Percentiles rank a stretch among this genome's conserved stretches.
phyloP scores from a whole-genome alignment of 1,139 yeast species.

The Arxiozyma telluris region DNA sequence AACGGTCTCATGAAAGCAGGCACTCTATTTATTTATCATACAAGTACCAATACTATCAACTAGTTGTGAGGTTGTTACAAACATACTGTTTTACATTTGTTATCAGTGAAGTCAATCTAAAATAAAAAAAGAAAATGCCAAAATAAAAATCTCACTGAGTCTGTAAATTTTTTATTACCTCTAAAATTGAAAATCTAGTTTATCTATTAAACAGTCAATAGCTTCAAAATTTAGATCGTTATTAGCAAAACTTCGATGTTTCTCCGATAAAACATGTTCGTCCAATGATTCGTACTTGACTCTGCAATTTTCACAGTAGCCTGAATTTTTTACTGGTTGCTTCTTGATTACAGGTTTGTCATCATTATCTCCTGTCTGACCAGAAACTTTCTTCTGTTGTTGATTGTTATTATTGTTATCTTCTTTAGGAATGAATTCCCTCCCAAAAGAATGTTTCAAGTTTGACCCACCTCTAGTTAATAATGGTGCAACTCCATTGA shows the following conservation, averaged over 20 bases:
- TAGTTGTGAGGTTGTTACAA: neutral
- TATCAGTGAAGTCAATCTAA: neutral
- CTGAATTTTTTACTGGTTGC: slow-evolving; percentile 32
- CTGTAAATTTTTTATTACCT: neutral
- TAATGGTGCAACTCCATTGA: neutral
- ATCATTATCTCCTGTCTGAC: neutral
- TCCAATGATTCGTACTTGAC: slow-evolving; percentile 75
- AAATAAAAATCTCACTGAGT: neutral
- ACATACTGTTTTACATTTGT: neutral
- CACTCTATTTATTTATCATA: neutral
- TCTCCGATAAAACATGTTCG: slow-evolving; percentile 60
- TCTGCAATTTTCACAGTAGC: slow-evolving; percentile 92
- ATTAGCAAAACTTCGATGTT: slow-evolving; percentile 75
- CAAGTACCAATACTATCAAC: neutral
- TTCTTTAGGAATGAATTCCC: neutral
- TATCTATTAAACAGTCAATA: slow-evolving; percentile 59
- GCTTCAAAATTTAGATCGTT: slow-evolving; percentile 64
- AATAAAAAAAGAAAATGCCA: no score
- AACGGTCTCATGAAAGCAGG: neutral
- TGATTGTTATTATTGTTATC: neutral
- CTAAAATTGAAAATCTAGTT: slow-evolving; percentile 33
- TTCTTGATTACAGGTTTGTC: slow-evolving; percentile 4
- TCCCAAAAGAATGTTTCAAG: slow-evolving; percentile 2
- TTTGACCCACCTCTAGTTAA: slow-evolving; percentile 1
- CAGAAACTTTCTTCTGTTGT: neutral